Conservation (phyloP, 495 filamentous ascomycete species). For the Hamigera avellanea region DNA sequence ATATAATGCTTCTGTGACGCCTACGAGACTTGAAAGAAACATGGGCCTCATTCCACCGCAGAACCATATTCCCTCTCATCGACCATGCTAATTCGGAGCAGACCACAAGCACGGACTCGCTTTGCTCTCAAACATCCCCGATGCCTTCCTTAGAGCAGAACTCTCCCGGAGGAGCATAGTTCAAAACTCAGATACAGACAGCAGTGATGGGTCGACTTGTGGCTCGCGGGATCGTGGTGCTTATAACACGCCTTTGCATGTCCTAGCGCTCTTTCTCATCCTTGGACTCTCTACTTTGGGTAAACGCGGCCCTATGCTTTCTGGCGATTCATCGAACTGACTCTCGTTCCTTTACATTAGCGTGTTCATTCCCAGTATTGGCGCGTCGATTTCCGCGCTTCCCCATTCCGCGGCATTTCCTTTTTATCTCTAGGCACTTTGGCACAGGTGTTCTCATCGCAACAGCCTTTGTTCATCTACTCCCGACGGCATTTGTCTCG, state of each 20-base stretch:
- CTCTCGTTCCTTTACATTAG: constrained; percentile 12
- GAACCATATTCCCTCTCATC: no score
- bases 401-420: constrained; percentile 39
- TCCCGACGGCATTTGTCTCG: constrained; percentile 73
- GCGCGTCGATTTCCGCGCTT: constrained; percentile 36
- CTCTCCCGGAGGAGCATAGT: constrained; percentile 17
- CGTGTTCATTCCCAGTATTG: constrained; percentile 43
- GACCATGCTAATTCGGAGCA: constrained; percentile 2
- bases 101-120: constrained; percentile 12
- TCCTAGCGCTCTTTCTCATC: constrained; percentile 69
- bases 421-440: constrained; percentile 74
- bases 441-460: constrained; percentile 80
- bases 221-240: constrained; percentile 46
- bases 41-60: no score
- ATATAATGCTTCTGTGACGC: no score
- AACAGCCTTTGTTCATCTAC: constrained; percentile 78
- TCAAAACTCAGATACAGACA: constrained; percentile 4
- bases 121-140: constrained; percentile 16
- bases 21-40: no score
- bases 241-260: constrained; percentile 59
- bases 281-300: constrained; percentile 60
- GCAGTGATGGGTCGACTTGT: constrained; percentile 32
- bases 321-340: background rate
- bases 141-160: constrained; percentile 21
- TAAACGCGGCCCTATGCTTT: constrained; percentile 20